Conservation (phyloP, 2,329 filamentous ascomycete genomes). For the Ophiocordyceps australis region DNA sequence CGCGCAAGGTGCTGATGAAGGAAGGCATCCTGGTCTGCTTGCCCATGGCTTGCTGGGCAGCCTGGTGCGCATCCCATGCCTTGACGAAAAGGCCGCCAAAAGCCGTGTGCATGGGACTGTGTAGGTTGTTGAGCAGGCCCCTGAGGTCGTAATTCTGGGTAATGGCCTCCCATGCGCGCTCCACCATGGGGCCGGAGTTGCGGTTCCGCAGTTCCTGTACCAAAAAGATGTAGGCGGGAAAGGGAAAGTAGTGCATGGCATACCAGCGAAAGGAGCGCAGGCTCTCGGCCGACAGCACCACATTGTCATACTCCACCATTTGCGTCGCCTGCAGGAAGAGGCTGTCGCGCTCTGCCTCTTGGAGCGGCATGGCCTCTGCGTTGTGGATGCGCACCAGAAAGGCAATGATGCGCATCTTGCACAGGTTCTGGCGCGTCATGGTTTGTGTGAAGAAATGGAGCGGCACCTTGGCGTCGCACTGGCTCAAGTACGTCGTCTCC, state of each 20-base stretch:
- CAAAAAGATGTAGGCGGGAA: slow-evolving; percentile 43
- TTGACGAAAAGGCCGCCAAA: slow-evolving; percentile 41
- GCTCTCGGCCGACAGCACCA: slow-evolving; percentile 30
- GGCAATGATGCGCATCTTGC: slow-evolving; percentile 35
- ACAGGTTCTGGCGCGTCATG: slow-evolving; percentile 35
- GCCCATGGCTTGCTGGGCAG: slow-evolving; percentile 24
- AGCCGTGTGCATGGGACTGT: slow-evolving; percentile 36
- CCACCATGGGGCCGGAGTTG: slow-evolving; percentile 33
- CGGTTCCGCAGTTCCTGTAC: slow-evolving; percentile 34
- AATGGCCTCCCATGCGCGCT: slow-evolving; percentile 40
- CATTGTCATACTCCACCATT: slow-evolving; percentile 41
- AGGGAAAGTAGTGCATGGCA: slow-evolving; percentile 38
- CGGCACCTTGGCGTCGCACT: slow-evolving; percentile 39
- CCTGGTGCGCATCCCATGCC: slow-evolving; percentile 40
- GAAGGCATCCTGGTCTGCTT: slow-evolving; percentile 21
- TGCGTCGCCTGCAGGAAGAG: slow-evolving; percentile 35
- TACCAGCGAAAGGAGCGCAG: slow-evolving; percentile 39
- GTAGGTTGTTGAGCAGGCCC: slow-evolving; percentile 26
- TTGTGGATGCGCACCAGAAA: slow-evolving; percentile 31
- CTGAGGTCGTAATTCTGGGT: slow-evolving; percentile 33
- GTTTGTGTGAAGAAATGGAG: slow-evolving; percentile 39
- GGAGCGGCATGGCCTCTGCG: slow-evolving; percentile 17
- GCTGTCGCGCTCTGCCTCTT: slow-evolving; percentile 28
- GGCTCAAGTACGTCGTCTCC: slow-evolving; percentile 33
- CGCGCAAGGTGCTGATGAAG: slow-evolving; percentile 28